A percentile compares a stretch with the other conserved stretches of the same genome.
These are phyloP conservation scores for Cyphellophora europaea DNA, from an alignment of 2,329 filamentous ascomycete species.

Conservation along the genomic window DNA sequence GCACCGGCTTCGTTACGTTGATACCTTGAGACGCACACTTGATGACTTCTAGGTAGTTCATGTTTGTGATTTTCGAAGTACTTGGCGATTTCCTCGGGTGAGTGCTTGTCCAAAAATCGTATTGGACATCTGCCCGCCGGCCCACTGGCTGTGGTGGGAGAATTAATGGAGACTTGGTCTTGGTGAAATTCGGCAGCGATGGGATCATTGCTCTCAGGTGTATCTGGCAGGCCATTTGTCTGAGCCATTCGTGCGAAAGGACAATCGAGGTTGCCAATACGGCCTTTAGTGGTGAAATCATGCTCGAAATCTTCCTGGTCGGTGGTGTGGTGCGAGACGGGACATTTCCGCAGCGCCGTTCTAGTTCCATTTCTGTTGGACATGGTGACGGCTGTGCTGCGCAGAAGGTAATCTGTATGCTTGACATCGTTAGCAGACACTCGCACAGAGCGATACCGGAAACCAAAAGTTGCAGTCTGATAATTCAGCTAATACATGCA, in stretches of 20 bases:
- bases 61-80: conserved; percentile 96
- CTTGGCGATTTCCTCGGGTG: conserved; percentile 82
- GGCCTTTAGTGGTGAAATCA: conserved; percentile 83
- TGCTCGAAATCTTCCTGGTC: conserved; percentile 55
- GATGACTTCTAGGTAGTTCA: conserved; percentile 85
- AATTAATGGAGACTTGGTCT: conserved; percentile 39
- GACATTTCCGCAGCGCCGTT: conserved; percentile 7
- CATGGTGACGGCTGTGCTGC: too few relatives aligned
- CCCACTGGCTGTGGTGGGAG: conserved; percentile 39
- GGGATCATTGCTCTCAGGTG: conserved; percentile 34
- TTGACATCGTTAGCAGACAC: conserved; percentile 3
- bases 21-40: conserved; percentile 82
- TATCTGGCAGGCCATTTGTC: conserved; percentile 27
- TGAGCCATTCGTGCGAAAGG: conserved; percentile 57
- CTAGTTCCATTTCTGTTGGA: conserved; percentile 3
- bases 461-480: too few relatives aligned
- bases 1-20: conserved; percentile 80
- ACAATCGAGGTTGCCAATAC: conserved; percentile 68
- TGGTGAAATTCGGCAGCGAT: conserved; percentile 38
- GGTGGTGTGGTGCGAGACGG: conserved; percentile 15
- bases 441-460: neutral
- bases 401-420: conserved; percentile 6
- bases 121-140: conserved; percentile 72
- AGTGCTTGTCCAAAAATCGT: conserved; percentile 83
- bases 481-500: conserved; percentile 46